Conservation (phyloP, 768 basidiomycete genomes). For the Russula dissimulans region DNA sequence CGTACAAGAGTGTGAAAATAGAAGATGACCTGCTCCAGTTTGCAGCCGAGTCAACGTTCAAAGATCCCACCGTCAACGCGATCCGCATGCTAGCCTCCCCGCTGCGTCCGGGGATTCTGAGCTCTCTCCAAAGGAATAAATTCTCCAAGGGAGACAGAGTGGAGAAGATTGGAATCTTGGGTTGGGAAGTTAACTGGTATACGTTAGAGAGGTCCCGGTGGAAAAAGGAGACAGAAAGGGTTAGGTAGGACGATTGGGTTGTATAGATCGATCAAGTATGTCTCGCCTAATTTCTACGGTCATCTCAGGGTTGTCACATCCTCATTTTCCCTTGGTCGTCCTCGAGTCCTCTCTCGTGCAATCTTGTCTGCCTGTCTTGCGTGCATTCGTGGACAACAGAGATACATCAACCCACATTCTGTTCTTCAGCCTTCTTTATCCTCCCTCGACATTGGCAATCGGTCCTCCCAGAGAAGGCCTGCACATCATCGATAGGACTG, state of each 20-base stretch:
- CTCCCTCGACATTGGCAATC: conserved; percentile 39
- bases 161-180: conserved; percentile 42
- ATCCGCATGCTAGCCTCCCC: conserved; percentile 42
- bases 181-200: conserved; percentile 45
- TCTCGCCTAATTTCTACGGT: conserved; percentile 23
- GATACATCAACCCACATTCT: conserved; percentile 27
- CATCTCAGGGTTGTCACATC: conserved; percentile 23
- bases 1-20: conserved; percentile 44
- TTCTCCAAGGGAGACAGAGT: conserved; percentile 39
- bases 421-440: conserved; percentile 50
- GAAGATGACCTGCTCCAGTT: conserved; percentile 60
- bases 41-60: conserved; percentile 52
- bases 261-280: conserved; percentile 19
- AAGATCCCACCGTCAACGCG: conserved; percentile 32
- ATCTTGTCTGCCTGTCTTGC: conserved; percentile 47
- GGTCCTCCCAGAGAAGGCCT: conserved; percentile 23
- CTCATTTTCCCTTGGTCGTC: conserved; percentile 39
- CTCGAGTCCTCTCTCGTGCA: conserved; percentile 54
- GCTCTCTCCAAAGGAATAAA: conserved; percentile 36
- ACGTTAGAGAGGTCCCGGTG: conserved; percentile 39
- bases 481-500: conserved; percentile 41
- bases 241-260: too few relatives aligned
- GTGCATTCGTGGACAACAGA: conserved; percentile 24
- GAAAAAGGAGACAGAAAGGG: conserved; percentile 23
- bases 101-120: conserved; percentile 42